phyloP scores from a whole-genome alignment of 768 basidiomycete species.

The Neoboletus brunneissimus region DNA sequence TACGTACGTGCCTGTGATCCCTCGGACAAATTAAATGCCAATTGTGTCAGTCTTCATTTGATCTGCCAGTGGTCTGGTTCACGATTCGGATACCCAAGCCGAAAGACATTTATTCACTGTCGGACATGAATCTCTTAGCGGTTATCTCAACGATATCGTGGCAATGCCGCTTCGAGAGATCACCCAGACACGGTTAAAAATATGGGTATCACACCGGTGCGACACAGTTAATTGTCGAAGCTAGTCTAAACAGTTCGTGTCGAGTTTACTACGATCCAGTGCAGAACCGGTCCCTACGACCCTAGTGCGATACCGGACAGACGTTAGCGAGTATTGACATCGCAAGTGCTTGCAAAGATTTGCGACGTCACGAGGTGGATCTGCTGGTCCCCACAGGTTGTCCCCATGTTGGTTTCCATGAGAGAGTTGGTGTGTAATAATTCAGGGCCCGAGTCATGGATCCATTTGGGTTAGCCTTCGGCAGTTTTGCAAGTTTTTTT shows the following conservation, averaged over 20 bases:
- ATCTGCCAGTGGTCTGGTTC: too few species aligned
- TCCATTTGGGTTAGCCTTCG: neutral
- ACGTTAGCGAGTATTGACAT: neutral
- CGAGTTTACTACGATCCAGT: neutral
- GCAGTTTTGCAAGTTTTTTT: too few species aligned
- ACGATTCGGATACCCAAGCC: too few species aligned
- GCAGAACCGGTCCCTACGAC: neutral
- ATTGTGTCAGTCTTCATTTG: neutral
- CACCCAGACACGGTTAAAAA: neutral
- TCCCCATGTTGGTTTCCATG: slow-evolving; percentile 1
- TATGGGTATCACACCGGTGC: neutral
- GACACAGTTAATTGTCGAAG: neutral
- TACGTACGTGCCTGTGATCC: neutral
- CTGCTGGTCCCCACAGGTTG: neutral
- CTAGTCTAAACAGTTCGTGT: neutral
- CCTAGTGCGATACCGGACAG: neutral
- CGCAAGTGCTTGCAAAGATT: neutral
- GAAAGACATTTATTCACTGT: neutral
- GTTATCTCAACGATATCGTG: neutral
- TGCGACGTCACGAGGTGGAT: neutral
- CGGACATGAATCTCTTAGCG: neutral
- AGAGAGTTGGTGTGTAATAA: slow-evolving; percentile 8
- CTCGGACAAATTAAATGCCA: neutral
- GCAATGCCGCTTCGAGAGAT: neutral
- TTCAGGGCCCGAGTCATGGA: neutral